These are phyloP conservation scores for Yamadazyma jaroonii DNA, from an alignment of 1,139 yeast species.

Conservation along the genomic window DNA sequence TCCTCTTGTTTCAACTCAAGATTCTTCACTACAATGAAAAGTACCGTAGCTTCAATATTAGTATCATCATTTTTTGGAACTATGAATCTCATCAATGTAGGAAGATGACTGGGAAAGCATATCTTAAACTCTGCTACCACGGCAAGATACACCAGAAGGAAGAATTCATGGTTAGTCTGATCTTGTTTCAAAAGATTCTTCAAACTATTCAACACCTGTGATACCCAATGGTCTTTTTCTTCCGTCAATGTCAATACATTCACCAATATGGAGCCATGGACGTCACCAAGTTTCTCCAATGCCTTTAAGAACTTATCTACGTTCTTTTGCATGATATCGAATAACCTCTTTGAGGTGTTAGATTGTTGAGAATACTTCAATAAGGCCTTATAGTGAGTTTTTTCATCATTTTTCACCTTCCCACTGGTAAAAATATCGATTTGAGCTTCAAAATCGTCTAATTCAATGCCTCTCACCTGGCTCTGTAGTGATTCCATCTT, in stretches of 20 bases:
- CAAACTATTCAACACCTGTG: constrained; percentile 15
- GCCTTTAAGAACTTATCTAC: constrained; percentile 18
- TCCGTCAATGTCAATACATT: constrained; percentile 12
- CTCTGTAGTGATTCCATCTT: background rate
- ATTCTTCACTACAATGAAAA: constrained; percentile 25
- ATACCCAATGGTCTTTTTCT: constrained; percentile 7
- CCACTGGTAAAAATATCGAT: background rate
- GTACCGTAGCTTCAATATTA: constrained; percentile 17
- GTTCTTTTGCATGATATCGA: constrained; percentile 19
- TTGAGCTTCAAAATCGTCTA: background rate
- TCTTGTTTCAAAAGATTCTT: constrained; percentile 13
- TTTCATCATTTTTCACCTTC: background rate
- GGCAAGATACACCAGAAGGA: constrained; percentile 18
- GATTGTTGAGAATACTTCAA: constrained; percentile 15
- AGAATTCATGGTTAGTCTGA: constrained; percentile 10
- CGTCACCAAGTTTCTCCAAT: constrained; percentile 18
- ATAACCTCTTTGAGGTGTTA: constrained; percentile 12
- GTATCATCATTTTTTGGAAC: constrained; percentile 15
- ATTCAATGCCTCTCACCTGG: background rate
- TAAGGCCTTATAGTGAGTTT: background rate
- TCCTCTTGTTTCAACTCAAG: constrained; percentile 18
- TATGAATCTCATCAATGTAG: constrained; percentile 21
- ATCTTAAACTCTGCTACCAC: constrained; percentile 20
- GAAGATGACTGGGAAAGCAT: constrained; percentile 22
- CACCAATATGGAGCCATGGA: constrained; percentile 14